Conservation (phyloP, 352 stramenopile species). For the Globisporangium polare region DNA sequence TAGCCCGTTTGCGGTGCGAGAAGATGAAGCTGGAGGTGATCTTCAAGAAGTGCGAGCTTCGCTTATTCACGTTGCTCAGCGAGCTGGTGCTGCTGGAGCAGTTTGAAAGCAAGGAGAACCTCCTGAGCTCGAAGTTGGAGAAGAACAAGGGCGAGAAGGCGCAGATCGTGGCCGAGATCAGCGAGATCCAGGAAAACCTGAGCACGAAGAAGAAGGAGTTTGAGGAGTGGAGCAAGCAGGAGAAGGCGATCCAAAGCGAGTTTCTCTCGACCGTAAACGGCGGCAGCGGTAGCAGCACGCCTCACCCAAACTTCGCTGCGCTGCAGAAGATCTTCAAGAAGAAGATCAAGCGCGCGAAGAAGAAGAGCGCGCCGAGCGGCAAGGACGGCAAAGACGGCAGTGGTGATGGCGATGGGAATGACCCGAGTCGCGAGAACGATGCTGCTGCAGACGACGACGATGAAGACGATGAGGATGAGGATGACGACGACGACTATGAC, state of each 20-base stretch:
- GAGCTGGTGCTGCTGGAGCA: constrained; percentile 88
- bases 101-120: constrained; percentile 89
- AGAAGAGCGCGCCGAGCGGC: constrained; percentile 29
- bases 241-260: constrained; percentile 62
- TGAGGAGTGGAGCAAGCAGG: constrained; percentile 67
- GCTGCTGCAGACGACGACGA: constrained; percentile 66
- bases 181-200: constrained; percentile 74
- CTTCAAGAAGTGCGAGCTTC: constrained; percentile 88
- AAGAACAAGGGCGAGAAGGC: constrained; percentile 84
- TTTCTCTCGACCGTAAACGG: constrained; percentile 73
- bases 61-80: constrained; percentile 79
- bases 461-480: constrained; percentile 69
- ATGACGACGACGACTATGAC: constrained; percentile 71
- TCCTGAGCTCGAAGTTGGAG: constrained; percentile 84
- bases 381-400: constrained; percentile 35
- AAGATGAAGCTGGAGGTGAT: constrained; percentile 81
- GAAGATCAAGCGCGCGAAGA: constrained; percentile 91
- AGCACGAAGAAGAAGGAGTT: constrained; percentile 73
- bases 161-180: constrained; percentile 74
- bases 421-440: constrained; percentile 46
- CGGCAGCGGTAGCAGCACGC: constrained; percentile 21
- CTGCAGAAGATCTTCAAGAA: constrained; percentile 91
- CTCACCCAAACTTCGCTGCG: constrained; percentile 59
- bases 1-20: constrained; percentile 88
- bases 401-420: constrained; percentile 25